Base-by-base conservation (phyloP, 768 basidiomycete genomes). In the Kwoniella sp. region DNA sequence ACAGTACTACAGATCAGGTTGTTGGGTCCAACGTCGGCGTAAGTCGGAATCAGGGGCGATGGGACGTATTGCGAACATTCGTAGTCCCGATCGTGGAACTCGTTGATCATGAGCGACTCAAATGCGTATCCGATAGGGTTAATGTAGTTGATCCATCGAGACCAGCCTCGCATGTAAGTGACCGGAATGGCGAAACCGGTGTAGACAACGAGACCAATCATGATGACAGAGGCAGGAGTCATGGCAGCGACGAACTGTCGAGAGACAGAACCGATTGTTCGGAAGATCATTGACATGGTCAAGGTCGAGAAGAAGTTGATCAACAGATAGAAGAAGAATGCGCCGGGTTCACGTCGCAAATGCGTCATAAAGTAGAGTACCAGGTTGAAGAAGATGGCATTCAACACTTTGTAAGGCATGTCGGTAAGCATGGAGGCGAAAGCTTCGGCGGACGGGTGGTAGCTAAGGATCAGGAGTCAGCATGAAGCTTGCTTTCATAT, bases 21-120 rank as follows among this genome's bases (percentile, higher is more conserved):
- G 8, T 25, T 49, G 9, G 64, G 64, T 0, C 61, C 62, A 1
- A 74, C 62, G 29, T 63, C 63, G n/a, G 55, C 69, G 62, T 80
- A 80, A 1, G 60, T 67, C 2, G 74, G 72, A 27, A 62, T 46
- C 40, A 15, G 30, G 13, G 62, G 26, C 19, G 62, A 51, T 7
- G 81, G 81, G 21, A 81, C 69, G 55, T 74, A 78, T 13, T 62
- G 24, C 1, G 71, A 64, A 59, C 81, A 81, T 19, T 56, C 21
- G 58, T 88, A 90, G 21, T 84, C 77, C 36, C 87, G 85, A 19
- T 86, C 85, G 82, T 83, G 85, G 79, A 92, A 92, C 77, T 95
- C 92, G 77, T 93, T 93, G 79, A 89, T 87, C 87, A 94, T 89
- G 37, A 85, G 82, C 1, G 86, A 87, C 68, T 88, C 85, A 84